Percentiles rank a stretch among this genome's conserved stretches.
phyloP scores from a whole-genome alignment of 208 protist genomes.

The Leishmania arabica region DNA sequence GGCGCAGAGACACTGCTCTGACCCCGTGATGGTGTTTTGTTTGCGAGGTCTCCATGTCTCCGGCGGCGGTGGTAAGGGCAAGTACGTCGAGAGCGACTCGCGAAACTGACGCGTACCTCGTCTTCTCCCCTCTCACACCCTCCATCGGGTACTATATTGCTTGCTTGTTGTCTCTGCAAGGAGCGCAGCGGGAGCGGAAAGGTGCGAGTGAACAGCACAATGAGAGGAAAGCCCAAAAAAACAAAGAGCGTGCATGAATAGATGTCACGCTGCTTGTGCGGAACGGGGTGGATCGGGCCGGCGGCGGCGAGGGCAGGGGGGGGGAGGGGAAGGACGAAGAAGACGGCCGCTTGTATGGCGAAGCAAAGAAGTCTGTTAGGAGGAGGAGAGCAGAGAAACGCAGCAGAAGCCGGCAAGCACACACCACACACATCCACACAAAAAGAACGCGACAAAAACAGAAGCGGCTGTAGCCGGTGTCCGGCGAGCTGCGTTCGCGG shows the following conservation, averaged over 20 bases:
- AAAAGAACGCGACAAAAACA: slow-evolving; percentile 5
- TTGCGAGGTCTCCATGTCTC: not conserved
- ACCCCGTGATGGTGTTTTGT: not conserved
- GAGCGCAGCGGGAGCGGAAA: not conserved
- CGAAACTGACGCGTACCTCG: not conserved
- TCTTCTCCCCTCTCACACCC: not conserved
- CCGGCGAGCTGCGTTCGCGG: not conserved
- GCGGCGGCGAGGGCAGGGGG: not conserved
- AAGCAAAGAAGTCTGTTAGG: not conserved
- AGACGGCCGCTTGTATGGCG: not conserved
- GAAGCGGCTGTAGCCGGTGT: not conserved
- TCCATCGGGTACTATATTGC: not conserved
- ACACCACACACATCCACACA: not conserved
- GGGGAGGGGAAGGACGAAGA: not conserved
- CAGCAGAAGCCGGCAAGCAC: slow-evolving; percentile 13
- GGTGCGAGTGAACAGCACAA: not conserved
- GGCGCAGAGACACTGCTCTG: not conserved
- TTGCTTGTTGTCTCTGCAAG: not conserved
- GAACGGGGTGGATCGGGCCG: not conserved
- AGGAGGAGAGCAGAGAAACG: not conserved
- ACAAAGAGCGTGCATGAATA: not conserved
- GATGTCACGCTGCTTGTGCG: not conserved
- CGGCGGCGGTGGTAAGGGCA: not conserved
- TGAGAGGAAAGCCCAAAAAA: not conserved
- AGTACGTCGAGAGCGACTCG: not conserved